Percentiles rank a stretch among this genome's conserved stretches.
Evolutionary conservation across 352 stramenopile species (phyloP).

Genomic region (Proteromonas lacertae): DNA sequence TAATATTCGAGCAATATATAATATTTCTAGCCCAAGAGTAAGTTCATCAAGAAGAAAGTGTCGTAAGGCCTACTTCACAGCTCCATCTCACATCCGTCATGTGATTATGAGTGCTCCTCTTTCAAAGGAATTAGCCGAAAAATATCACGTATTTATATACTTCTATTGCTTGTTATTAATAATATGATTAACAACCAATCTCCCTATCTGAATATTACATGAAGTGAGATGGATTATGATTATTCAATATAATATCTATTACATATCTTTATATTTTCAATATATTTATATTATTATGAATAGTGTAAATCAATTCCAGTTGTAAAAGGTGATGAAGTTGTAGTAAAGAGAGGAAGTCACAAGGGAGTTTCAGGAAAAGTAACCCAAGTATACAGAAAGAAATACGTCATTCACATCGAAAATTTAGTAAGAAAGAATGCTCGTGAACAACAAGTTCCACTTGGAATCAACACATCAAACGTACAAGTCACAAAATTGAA

Average conservation of each 20-base stretch:
- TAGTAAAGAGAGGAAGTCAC: constrained; percentile 77
- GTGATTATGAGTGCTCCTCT: constrained; percentile 86
- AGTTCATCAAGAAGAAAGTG: constrained; percentile 79
- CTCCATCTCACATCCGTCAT: constrained; percentile 46
- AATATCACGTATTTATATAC: constrained; percentile 70
- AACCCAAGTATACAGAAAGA: constrained; percentile 84
- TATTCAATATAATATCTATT: constrained; percentile 7
- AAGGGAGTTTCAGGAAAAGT: constrained; percentile 93
- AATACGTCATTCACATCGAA: constrained; percentile 98
- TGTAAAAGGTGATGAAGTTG: constrained; percentile 93
- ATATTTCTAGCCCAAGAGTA: constrained; percentile 63
- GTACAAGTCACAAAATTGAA: constrained; percentile 98
- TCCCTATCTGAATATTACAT: constrained; percentile 5
- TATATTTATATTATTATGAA: no score
- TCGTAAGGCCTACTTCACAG: constrained; percentile 94
- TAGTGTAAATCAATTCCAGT: constrained; percentile 90
- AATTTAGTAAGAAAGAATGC: constrained; percentile 88
- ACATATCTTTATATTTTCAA: constrained; percentile 5
- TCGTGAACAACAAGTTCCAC: constrained; percentile 62
- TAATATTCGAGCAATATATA: no score
- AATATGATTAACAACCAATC: constrained; percentile 4
- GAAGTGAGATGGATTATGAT: constrained; percentile 6
- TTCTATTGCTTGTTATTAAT: neutral
- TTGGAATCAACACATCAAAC: constrained; percentile 89
- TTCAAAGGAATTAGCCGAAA: constrained; percentile 92